Evolutionary conservation across 768 basidiomycete genomes (phyloP).

Genomic region (Cyathus striatus): DNA sequence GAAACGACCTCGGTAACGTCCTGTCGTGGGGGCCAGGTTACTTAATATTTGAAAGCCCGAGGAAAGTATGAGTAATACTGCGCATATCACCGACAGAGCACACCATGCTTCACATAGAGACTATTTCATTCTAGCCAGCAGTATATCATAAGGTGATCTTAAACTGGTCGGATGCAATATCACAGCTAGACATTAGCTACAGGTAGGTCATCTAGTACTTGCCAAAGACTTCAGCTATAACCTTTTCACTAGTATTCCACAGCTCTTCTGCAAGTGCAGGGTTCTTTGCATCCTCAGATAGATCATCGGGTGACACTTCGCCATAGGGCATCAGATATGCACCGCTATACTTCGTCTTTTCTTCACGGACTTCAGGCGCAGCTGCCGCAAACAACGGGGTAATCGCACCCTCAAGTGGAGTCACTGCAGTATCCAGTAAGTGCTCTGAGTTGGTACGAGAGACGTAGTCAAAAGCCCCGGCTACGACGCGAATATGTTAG

Average conservation of each 20-base stretch:
- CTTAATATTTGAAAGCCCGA: too few species aligned
- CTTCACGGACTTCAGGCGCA: neutral
- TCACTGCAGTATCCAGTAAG: neutral
- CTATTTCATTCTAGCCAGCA: too few species aligned
- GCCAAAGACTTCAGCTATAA: neutral
- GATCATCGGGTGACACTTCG: neutral
- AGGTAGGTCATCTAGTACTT: too few species aligned
- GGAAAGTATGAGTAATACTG: too few species aligned
- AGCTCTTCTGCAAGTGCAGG: neutral
- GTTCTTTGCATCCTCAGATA: neutral
- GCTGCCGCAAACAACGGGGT: neutral
- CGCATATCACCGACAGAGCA: too few species aligned
- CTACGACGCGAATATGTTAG: neutral
- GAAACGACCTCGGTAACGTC: too few species aligned
- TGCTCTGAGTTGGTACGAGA: neutral
- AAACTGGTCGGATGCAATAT: too few species aligned
- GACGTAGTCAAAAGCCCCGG: neutral
- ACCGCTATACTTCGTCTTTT: neutral
- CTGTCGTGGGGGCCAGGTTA: too few species aligned
- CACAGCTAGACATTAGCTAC: too few species aligned
- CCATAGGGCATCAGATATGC: neutral
- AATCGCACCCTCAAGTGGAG: neutral
- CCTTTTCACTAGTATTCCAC: neutral
- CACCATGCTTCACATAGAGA: too few species aligned
- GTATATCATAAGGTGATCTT: too few species aligned